A percentile compares a stretch with the other conserved stretches of the same genome.
Conservation (phyloP, 2,329 filamentous ascomycete genomes). For the Fusarium coicis region DNA sequence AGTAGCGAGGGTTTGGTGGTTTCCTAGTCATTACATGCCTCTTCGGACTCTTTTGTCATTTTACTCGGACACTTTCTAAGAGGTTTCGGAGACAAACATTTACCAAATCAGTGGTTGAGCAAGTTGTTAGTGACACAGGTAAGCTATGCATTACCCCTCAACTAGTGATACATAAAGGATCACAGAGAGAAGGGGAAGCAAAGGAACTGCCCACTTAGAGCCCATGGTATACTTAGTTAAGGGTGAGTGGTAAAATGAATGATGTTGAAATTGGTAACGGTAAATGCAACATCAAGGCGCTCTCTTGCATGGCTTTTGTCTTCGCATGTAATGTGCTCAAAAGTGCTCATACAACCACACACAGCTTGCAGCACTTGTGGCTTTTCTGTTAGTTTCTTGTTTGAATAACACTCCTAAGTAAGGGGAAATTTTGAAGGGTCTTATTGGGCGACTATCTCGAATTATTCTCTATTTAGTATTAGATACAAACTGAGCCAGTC, state of each 20-base stretch:
- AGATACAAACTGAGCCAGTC: too few relatives aligned
- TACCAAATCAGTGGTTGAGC: fast-evolving
- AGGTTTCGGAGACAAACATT: neutral
- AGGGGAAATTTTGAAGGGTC: too few relatives aligned
- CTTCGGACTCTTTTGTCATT: neutral
- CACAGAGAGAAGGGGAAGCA: neutral
- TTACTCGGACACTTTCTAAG: neutral
- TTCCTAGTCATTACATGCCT: neutral
- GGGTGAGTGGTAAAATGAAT: fast-evolving
- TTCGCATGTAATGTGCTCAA: neutral
- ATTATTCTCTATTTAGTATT: too few relatives aligned
- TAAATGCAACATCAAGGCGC: neutral
- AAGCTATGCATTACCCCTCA: neutral
- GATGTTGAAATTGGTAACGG: neutral
- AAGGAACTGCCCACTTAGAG: neutral
- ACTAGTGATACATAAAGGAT: too few relatives aligned
- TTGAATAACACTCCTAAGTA: too few relatives aligned
- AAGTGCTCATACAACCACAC: neutral
- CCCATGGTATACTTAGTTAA: fast-evolving
- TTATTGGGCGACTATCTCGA: too few relatives aligned
- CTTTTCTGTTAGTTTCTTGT: neutral
- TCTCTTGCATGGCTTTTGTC: neutral
- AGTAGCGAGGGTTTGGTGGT: neutral
- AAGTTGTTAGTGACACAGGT: neutral
- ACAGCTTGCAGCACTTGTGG: fast-evolving